Evolutionary conservation across 768 basidiomycete species (phyloP), one percentile per base, ranked within the genome.

Genomic region (Daedaleopsis sinensis): DNA sequence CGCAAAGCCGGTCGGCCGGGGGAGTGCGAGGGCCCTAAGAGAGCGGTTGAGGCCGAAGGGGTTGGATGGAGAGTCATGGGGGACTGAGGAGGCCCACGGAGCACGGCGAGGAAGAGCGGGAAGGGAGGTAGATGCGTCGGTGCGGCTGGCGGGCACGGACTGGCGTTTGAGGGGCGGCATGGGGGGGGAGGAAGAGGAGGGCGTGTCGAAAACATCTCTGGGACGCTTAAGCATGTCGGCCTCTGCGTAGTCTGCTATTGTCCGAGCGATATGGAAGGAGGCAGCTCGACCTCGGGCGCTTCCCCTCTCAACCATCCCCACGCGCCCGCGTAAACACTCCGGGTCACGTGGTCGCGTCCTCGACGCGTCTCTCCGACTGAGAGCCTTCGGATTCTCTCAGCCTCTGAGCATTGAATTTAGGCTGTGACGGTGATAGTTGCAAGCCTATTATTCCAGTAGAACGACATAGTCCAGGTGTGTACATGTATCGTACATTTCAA

Each of bases 51-150:
- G 76, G 16, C 87, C 86, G 61, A 90, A 86, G 0, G 89, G 89
- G 65, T 90, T 90, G 4, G 85, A 82, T 0, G 89, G 89, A 0
- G 88, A 89, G 74, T 91, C 89, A 7, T 78, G 82, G 5, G 88
- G 85, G 1, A 69, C 73, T 66, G 53, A 76, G 72, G 56, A 47
- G 15, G 62, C 18, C 55, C 51, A 67, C 1, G 68, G 68, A 38
- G 67, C 67, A 54, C 63, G 62, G 51, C 39, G 39, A 42, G 58
- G 46, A 36, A 57, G 59, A 3, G 60, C 23, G 21, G 47, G 23
- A 2, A 15, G 7, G 47, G 24, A 24, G 13, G 47, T 49, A 15
- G 52, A 13, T 19, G 51, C 43, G 68, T 71, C 24, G 37, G 15
- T 2, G 68, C 66, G 10, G 27, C 27, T 32, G 27, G 27, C 27